Conservation (phyloP, 2,329 filamentous ascomycete species). For the Mariannaea elegans region DNA sequence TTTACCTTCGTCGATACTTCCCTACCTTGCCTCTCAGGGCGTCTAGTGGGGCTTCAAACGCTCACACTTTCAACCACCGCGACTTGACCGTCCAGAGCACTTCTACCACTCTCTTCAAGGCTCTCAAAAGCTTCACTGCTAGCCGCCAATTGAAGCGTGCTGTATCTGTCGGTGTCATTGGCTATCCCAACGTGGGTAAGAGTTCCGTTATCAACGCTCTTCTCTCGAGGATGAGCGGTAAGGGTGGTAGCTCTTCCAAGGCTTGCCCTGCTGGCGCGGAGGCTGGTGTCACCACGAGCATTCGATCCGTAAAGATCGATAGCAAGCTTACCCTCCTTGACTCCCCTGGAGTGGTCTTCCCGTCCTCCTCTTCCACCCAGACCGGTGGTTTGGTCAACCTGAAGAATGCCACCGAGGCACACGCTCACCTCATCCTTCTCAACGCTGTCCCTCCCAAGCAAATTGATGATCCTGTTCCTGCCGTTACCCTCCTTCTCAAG, state of each 20-base stretch:
- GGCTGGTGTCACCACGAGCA: conserved; percentile 88
- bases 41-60: conserved; percentile 82
- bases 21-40: conserved; percentile 90
- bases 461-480: conserved; percentile 90
- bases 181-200: conserved; percentile 96
- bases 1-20: conserved; percentile 87
- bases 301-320: conserved; percentile 92
- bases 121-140: conserved; percentile 88
- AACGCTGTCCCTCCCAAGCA: conserved; percentile 94
- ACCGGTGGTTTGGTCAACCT: conserved; percentile 55
- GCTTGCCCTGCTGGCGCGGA: conserved; percentile 91
- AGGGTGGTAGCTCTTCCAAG: conserved; percentile 61
- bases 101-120: conserved; percentile 84
- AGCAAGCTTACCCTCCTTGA: conserved; percentile 93
- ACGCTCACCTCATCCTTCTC: conserved; percentile 85
- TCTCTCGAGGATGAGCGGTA: conserved; percentile 77
- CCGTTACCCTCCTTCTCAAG: conserved; percentile 84
- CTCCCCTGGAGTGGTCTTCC: conserved; percentile 95
- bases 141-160: conserved; percentile 86
- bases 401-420: conserved; percentile 74
- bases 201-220: conserved; percentile 96
- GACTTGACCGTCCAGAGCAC: conserved; percentile 88
- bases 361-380: conserved; percentile 62
- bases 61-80: conserved; percentile 91
- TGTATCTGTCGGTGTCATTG: conserved; percentile 91